phyloP scores from a whole-genome alignment of 345 rosid species.

The Turnera subulata region DNA sequence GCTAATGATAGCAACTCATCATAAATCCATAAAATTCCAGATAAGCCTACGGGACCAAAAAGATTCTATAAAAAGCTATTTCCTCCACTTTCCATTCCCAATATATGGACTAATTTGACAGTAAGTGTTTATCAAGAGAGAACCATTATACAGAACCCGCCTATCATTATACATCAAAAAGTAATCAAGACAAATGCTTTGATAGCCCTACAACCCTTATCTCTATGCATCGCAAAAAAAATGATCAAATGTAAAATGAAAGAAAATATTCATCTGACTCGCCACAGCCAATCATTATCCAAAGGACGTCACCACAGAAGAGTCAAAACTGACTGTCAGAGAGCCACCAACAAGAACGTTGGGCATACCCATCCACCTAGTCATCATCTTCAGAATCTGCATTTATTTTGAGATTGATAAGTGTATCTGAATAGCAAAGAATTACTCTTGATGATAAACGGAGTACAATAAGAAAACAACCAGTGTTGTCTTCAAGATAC shows the following conservation, averaged over 20 bases:
- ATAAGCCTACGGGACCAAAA: neutral
- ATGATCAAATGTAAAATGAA: constrained; percentile 11
- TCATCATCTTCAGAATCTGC: constrained; percentile 98
- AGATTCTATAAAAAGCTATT: neutral
- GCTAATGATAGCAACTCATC: too few species aligned
- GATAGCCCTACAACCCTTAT: constrained; percentile 16
- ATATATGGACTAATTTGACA: constrained; percentile 17
- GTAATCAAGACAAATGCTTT: constrained; percentile 12
- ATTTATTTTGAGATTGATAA: constrained; percentile 6
- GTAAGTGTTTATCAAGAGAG: constrained; percentile 14
- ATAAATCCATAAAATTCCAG: too few species aligned
- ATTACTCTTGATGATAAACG: constrained; percentile 6
- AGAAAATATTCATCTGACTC: constrained; percentile 16
- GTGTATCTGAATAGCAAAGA: neutral
- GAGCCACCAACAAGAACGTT: constrained; percentile 5
- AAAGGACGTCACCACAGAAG: constrained; percentile 15
- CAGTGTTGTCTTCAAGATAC: too few species aligned
- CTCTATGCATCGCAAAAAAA: constrained; percentile 17
- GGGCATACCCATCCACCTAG: constrained; percentile 34
- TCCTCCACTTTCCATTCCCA: constrained; percentile 9
- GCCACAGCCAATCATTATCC: constrained; percentile 8
- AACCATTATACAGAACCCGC: constrained; percentile 33
- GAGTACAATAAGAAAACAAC: too few species aligned
- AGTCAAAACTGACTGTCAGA: constrained; percentile 13
- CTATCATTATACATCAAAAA: constrained; percentile 37